Evolutionary conservation across 2,329 filamentous ascomycete species (phyloP), one percentile per base, ranked within the genome.

Genomic region (Tolypocladium capitatum): DNA sequence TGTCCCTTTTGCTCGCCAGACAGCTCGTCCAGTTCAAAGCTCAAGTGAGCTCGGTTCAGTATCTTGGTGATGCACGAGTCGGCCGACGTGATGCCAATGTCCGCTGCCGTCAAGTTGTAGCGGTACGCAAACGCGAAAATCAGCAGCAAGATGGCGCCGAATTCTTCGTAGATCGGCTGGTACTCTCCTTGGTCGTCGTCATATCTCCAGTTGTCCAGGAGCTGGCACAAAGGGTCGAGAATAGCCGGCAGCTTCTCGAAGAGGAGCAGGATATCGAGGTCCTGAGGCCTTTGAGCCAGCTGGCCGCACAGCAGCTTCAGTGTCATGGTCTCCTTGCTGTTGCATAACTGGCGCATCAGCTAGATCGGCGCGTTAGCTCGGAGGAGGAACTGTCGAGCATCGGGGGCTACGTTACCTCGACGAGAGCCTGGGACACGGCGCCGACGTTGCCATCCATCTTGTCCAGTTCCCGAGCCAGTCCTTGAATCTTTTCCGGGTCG

Each of bases 361-460:
- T 84, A 41, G 9, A 11, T 4, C 5, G 32, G 18, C 28, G 18
- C 13, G 16, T 42, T 30, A 42, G 38, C 5, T 13, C 30, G 38
- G 6, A 18, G 24, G n/a, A 11, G 16, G 14, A 30, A 5, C 16
- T 2, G 24, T 6, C 8, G 3, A 9, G 24, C 1, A 18, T 2
- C 18, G 16, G 16, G 9, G 9, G 11, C 28, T 20, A 48, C 71
- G 7, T 56, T 62, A 83, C 82, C 69, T 87, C 84, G 35, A 81
- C 78, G 41, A 90, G 71, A 3, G 89, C 90, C 51, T 83, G 81
- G 45, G 84, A 85, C 18, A 94, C 86, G 2, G 88, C 87, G 2
- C 86, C 88, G 2, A 87, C 87, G 62, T 96, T 96, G 1, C 91
- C 91, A 58, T 94, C 87, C 75, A 92, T 89, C 45, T 83, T 84